Conservation (phyloP, 2,329 filamentous ascomycete genomes). For the Leptographium flavum region DNA sequence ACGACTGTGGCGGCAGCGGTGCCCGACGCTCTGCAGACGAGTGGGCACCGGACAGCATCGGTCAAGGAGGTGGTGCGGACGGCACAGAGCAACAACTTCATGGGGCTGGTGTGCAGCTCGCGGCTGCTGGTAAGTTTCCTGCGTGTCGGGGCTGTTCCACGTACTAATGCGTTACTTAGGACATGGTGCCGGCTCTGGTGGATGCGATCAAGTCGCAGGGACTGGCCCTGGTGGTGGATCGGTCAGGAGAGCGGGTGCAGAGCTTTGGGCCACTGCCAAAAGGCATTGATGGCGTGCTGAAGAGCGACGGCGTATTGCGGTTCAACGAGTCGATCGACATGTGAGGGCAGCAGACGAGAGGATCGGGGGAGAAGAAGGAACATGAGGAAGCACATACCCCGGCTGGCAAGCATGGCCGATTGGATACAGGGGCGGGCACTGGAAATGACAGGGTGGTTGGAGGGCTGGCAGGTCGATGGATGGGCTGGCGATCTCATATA, state of each 20-base stretch:
- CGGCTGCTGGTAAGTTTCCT: conserved; percentile 59
- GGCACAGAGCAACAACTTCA: conserved; percentile 92
- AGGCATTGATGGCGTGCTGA: conserved; percentile 77
- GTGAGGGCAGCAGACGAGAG: conserved; percentile 19
- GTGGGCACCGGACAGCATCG: conserved; percentile 62
- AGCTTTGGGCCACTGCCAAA: conserved; percentile 43
- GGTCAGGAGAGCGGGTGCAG: conserved; percentile 43
- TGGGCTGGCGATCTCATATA: no score
- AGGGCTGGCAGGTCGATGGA: no score
- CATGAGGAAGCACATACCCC: neutral
- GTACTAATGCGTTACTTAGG: conserved; percentile 47
- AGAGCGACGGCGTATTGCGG: conserved; percentile 70
- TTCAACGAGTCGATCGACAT: conserved; percentile 88
- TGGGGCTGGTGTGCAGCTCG: conserved; percentile 88
- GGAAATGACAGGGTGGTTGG: neutral
- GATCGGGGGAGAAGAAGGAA: neutral
- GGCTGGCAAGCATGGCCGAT: neutral
- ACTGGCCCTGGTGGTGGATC: conserved; percentile 81
- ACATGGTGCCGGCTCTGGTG: conserved; percentile 82
- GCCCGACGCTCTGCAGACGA: conserved; percentile 29
- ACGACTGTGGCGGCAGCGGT: conserved; percentile 16
- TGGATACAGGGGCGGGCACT: neutral
- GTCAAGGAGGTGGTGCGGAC: conserved; percentile 92
- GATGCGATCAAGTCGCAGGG: conserved; percentile 92
- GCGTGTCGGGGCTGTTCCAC: neutral